These are phyloP conservation scores for Albizia julibrissin DNA, from an alignment of 306 rosid genomes.

Conservation along the genomic window DNA sequence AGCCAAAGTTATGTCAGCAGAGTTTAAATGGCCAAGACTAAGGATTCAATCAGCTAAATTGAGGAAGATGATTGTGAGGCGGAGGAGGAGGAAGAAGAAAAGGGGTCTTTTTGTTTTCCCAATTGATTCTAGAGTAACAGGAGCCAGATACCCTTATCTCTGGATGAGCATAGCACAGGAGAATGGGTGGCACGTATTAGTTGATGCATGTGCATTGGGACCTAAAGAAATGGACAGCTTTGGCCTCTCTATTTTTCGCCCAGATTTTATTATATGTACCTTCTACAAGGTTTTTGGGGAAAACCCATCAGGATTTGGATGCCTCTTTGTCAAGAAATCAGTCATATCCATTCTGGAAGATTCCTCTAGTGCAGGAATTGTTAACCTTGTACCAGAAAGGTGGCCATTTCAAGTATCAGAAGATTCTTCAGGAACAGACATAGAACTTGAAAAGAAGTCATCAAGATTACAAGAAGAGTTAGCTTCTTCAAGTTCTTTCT, in stretches of 20 bases:
- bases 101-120: conserved; percentile 92
- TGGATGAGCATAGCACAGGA: conserved; percentile 97
- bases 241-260: conserved; percentile 78
- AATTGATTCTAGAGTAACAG: conserved; percentile 88
- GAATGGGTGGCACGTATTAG: conserved; percentile 84
- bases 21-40: conserved; percentile 90
- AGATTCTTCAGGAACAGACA: conserved; percentile 60
- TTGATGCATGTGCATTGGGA: conserved; percentile 92
- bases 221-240: conserved; percentile 94
- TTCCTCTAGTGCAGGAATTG: conserved; percentile 72
- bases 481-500: conserved; percentile 65
- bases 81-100: conserved; percentile 59
- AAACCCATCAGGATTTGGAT: conserved; percentile 93
- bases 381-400: conserved; percentile 68
- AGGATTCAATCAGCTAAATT: conserved; percentile 73
- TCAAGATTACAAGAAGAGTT: conserved; percentile 47
- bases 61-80: conserved; percentile 67
- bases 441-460: conserved; percentile 42
- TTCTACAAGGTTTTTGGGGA: conserved; percentile 89
- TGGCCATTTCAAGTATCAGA: conserved; percentile 42
- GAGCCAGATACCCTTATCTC: conserved; percentile 84
- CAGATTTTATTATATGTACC: conserved; percentile 86
- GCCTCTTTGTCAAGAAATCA: conserved; percentile 89
- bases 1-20: conserved; percentile 72
- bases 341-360: conserved; percentile 58